A percentile compares a stretch with the other conserved stretches of the same genome.
Evolutionary conservation across 106 monocot species (phyloP).

Genomic region (Phalaenopsis aphrodite): DNA sequence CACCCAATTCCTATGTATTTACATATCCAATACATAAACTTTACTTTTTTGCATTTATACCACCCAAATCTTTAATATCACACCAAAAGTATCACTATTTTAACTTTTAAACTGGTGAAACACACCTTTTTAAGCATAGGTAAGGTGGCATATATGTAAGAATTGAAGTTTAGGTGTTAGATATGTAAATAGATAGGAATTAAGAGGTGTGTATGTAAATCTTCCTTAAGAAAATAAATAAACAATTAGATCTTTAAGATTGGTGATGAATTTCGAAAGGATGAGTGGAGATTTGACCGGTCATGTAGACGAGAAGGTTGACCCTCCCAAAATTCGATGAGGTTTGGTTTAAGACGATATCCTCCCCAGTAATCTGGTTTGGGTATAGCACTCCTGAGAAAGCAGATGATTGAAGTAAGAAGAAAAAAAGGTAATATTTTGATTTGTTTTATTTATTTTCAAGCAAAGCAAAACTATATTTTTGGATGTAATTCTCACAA

Average conservation of each 20-base stretch:
- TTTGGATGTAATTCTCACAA: no score
- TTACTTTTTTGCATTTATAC: no score
- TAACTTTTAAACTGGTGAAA: no score
- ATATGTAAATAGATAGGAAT: no score
- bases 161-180: no score
- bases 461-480: not conserved
- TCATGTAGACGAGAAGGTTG: constrained; percentile 95
- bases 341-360: constrained; percentile 63
- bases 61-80: no score
- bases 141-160: no score
- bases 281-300: constrained; percentile 31
- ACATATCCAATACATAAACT: no score
- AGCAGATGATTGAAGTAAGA: not conserved
- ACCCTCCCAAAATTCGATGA: constrained; percentile 96
- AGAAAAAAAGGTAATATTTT: not conserved
- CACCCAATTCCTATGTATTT: no score
- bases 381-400: constrained; percentile 57
- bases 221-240: not conserved
- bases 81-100: no score
- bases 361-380: constrained; percentile 97
- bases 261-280: not conserved
- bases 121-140: no score
- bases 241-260: not conserved
- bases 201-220: no score
- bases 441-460: not conserved